Percentiles rank a stretch among this genome's conserved stretches.
phyloP scores from a whole-genome alignment of 2,329 filamentous ascomycete species.

The Pyrenophora tritici-repentis region DNA sequence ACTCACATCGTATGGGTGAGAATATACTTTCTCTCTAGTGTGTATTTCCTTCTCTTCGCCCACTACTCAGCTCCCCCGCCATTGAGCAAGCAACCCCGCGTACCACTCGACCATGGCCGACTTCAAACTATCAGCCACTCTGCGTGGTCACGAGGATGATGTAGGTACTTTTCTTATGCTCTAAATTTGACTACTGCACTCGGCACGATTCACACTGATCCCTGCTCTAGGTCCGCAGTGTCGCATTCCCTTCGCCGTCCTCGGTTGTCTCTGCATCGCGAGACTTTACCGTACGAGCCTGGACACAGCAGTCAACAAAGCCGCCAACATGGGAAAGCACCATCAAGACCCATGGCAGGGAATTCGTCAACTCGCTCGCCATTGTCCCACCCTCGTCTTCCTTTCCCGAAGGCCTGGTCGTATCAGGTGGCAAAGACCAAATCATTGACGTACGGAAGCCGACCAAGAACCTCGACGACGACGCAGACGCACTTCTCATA shows the following conservation, averaged over 20 bases:
- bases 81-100: constrained; percentile 32
- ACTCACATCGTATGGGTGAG: constrained; percentile 12
- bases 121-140: constrained; percentile 90
- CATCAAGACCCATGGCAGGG: constrained; percentile 78
- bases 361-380: constrained; percentile 85
- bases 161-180: constrained; percentile 55
- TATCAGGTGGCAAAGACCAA: constrained; percentile 88
- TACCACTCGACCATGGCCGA: constrained; percentile 64
- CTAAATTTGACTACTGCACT: no score
- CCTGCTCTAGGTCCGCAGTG: constrained; percentile 74
- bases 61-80: constrained; percentile 14
- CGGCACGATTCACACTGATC: neutral
- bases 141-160: constrained; percentile 90
- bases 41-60: constrained; percentile 18
- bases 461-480: constrained; percentile 67
- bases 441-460: constrained; percentile 89
- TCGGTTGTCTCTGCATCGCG: constrained; percentile 83
- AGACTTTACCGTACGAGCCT: constrained; percentile 87
- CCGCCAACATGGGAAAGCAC: constrained; percentile 76
- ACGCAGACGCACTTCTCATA: constrained; percentile 82
- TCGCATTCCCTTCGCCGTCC: constrained; percentile 75
- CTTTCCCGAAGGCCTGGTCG: constrained; percentile 77
- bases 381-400: constrained; percentile 71
- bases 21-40: constrained; percentile 1
- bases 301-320: constrained; percentile 70